phyloP scores from a whole-genome alignment of 2,329 filamentous ascomycete species.

The Penicillium sp. region DNA sequence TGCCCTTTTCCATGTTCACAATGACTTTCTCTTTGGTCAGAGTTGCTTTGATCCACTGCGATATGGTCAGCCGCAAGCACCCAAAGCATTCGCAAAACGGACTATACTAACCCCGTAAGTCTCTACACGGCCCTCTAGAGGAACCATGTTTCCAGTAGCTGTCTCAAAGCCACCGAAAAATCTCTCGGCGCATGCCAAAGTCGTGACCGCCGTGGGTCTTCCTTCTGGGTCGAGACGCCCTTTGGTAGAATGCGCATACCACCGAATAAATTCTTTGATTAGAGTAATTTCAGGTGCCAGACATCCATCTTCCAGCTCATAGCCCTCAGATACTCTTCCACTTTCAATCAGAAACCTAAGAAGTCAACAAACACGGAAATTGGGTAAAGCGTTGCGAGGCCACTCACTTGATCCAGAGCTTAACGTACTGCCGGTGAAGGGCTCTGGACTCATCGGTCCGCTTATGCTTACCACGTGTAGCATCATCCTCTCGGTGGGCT shows the following conservation, averaged over 20 bases:
- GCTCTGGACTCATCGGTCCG: not conserved
- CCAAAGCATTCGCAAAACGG: not conserved
- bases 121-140: not conserved
- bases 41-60: not conserved
- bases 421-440: not conserved
- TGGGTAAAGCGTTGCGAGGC: not conserved
- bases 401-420: not conserved
- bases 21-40: too few species aligned
- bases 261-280: not conserved
- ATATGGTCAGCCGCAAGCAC: not conserved
- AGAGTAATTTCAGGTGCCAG: not conserved
- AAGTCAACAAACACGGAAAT: not conserved
- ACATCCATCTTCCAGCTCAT: not conserved
- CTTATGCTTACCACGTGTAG: not conserved
- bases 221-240: not conserved
- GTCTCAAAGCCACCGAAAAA: not conserved
- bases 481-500: not conserved
- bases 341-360: not conserved
- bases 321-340: not conserved
- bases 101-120: not conserved
- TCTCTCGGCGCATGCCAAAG: not conserved
- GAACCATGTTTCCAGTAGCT: not conserved
- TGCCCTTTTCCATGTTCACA: too few species aligned
- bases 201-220: not conserved
- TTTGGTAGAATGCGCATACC: not conserved